These are phyloP conservation scores for Aspergillus panamensis DNA, from an alignment of 495 filamentous ascomycete genomes.

Conservation along the genomic window DNA sequence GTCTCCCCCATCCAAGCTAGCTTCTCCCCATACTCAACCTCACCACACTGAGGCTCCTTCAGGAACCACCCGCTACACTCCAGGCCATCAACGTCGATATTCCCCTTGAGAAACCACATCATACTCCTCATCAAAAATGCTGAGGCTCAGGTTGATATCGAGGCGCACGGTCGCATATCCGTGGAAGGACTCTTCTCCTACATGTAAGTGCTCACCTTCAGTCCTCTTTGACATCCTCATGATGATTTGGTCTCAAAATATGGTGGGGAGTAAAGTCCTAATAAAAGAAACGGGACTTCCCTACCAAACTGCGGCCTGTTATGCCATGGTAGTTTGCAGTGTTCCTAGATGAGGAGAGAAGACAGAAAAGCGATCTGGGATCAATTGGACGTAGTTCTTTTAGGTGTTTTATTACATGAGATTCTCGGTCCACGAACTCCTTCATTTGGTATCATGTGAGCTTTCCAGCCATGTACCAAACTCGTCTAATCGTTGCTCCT, in stretches of 20 bases:
- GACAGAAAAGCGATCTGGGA: background rate
- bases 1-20: constrained; percentile 1
- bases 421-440: background rate
- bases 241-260: background rate
- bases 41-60: background rate
- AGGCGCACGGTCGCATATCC: background rate
- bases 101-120: background rate
- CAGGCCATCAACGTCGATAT: background rate
- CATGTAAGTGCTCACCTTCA: background rate
- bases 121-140: background rate
- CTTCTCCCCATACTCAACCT: constrained; percentile 1
- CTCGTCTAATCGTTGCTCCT: constrained; percentile 47
- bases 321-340: background rate
- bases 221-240: background rate
- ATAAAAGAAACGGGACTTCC: background rate
- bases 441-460: constrained; percentile 28
- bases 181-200: background rate
- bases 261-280: background rate
- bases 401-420: no score
- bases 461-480: constrained; percentile 57
- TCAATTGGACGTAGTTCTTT: no score
- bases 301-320: background rate
- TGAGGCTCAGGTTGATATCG: background rate
- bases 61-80: constrained; percentile 2
- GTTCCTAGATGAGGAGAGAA: background rate